Percentiles rank a stretch among this genome's conserved stretches.
Evolutionary conservation across 2,329 filamentous ascomycete genomes (phyloP).

Genomic region (Harringtonia aguacate): DNA sequence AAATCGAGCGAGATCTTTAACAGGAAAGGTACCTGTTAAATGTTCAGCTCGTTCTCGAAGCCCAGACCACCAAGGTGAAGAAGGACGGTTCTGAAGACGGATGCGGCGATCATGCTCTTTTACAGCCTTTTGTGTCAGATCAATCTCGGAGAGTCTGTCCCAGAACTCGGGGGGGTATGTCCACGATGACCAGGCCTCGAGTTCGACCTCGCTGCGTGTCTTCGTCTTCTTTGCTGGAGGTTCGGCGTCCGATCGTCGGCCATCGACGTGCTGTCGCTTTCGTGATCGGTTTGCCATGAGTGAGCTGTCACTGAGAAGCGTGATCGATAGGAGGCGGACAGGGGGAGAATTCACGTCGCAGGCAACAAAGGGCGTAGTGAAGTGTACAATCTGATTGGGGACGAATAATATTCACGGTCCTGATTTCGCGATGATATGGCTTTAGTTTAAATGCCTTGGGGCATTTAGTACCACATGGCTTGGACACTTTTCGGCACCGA

Average conservation of each 20-base stretch:
- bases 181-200: constrained; percentile 2
- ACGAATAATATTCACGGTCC: too few relatives aligned
- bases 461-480: too few relatives aligned
- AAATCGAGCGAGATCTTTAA: constrained; percentile 12
- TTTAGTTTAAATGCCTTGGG: too few relatives aligned
- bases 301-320: too few relatives aligned
- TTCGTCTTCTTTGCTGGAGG: constrained; percentile 1
- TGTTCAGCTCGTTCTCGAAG: neutral
- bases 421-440: too few relatives aligned
- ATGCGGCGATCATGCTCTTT: constrained; percentile 7
- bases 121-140: constrained; percentile 4
- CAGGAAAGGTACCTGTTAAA: neutral
- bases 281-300: constrained; percentile 3
- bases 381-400: too few relatives aligned
- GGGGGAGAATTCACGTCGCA: too few relatives aligned
- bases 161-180: constrained; percentile 9
- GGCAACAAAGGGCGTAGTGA: too few relatives aligned
- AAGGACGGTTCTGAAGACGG: constrained; percentile 1
- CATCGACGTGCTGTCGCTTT: constrained; percentile 4
- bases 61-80: too few relatives aligned
- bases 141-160: constrained; percentile 7
- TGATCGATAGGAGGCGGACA: too few relatives aligned
- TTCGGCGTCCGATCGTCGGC: neutral
- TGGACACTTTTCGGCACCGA: too few relatives aligned
- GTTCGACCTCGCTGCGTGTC: constrained; percentile 4